Percentiles rank a stretch among this genome's conserved stretches.
Evolutionary conservation across 1,284 basidiomycete genomes (phyloP).

Genomic region (Tilletiopsis washingtonensis): DNA sequence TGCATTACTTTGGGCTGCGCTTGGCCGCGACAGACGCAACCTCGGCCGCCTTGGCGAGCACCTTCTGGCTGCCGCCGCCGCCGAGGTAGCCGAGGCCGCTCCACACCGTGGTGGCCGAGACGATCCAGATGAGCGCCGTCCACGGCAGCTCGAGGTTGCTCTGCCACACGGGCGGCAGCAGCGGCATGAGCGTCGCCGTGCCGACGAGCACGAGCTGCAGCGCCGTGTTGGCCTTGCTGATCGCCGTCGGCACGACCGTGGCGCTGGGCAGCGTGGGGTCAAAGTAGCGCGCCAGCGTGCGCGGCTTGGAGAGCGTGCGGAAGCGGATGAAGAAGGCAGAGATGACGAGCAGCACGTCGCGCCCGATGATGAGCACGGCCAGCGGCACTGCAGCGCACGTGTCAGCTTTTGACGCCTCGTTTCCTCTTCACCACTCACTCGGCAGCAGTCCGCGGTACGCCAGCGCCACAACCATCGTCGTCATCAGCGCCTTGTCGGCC

Average conservation of each 20-base stretch:
- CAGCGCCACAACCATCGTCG: constrained; percentile 80
- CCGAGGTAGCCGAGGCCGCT: constrained; percentile 78
- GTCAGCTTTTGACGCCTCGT: neutral
- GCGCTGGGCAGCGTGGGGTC: constrained; percentile 89
- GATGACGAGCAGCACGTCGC: constrained; percentile 76
- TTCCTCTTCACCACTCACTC: no score
- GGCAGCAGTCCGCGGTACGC: constrained; percentile 76
- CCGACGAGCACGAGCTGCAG: constrained; percentile 88
- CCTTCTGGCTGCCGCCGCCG: constrained; percentile 15
- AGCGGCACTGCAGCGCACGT: constrained; percentile 60
- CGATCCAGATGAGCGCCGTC: constrained; percentile 59
- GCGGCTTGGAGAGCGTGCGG: constrained; percentile 75
- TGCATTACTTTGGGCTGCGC: no score
- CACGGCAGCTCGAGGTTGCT: constrained; percentile 4
- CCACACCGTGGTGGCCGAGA: constrained; percentile 81
- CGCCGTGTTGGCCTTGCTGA: constrained; percentile 67
- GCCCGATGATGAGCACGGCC: constrained; percentile 75
- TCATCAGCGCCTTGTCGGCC: constrained; percentile 93
- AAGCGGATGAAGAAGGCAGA: constrained; percentile 93
- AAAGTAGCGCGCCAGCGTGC: constrained; percentile 86
- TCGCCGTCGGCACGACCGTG: constrained; percentile 74
- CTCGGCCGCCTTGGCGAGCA: constrained; percentile 6
- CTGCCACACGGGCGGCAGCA: constrained; percentile 54
- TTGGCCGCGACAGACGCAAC: neutral
- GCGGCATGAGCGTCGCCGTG: constrained; percentile 70